These are phyloP conservation scores for Pleurotus platypus DNA, from an alignment of 768 basidiomycete species.

Conservation along the genomic window DNA sequence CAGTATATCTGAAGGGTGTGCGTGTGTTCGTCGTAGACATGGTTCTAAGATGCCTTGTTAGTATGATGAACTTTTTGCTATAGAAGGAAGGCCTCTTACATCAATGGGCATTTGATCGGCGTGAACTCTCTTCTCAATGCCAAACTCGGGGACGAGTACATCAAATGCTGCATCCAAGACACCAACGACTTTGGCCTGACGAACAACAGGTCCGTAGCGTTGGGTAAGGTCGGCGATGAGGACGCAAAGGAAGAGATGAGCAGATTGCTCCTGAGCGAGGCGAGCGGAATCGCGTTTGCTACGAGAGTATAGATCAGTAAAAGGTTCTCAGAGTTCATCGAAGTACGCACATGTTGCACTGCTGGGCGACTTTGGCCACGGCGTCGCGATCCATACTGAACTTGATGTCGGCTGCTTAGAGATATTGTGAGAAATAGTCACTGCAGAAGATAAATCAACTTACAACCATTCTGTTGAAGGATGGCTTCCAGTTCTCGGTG, in stretches of 20 bases:
- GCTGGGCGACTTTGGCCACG: constrained; percentile 95
- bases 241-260: constrained; percentile 92
- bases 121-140: constrained; percentile 98
- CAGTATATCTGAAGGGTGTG: constrained; percentile 94
- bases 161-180: constrained; percentile 99
- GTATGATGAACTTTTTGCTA: neutral
- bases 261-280: constrained; percentile 94
- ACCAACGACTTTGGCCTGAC: constrained; percentile 91
- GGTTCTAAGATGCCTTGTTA: constrained; percentile 52
- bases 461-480: constrained; percentile 60
- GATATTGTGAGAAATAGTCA: too few relatives aligned
- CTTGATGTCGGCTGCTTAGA: constrained; percentile 62
- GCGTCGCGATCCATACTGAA: constrained; percentile 98
- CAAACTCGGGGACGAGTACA: constrained; percentile 93
- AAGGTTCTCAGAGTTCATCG: neutral
- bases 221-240: constrained; percentile 92
- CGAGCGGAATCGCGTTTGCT: constrained; percentile 90
- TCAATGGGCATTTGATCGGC: constrained; percentile 99
- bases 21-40: constrained; percentile 93
- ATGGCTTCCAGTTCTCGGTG: constrained; percentile 95
- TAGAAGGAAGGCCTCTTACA: constrained; percentile 39
- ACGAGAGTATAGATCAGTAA: constrained; percentile 13
- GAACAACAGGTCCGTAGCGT: constrained; percentile 92
- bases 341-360: constrained; percentile 85
- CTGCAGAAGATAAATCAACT: constrained; percentile 17